phyloP scores from a whole-genome alignment of 192 early-diverging fungal species.

The Gonapodya sp. region DNA sequence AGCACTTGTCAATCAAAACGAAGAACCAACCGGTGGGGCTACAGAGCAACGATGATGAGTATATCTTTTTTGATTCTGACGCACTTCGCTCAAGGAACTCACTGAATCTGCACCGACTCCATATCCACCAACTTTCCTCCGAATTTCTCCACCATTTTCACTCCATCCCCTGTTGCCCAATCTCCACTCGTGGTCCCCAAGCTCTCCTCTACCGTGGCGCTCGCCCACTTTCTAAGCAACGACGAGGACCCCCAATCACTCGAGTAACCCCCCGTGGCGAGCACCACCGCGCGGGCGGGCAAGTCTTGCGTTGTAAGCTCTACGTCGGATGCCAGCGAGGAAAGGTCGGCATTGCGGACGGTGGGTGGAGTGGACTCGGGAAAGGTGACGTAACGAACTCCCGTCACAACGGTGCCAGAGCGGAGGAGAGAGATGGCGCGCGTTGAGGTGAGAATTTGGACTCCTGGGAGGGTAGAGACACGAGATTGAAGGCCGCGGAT shows the following conservation, averaged over 20 bases:
- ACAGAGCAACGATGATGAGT: too few relatives aligned
- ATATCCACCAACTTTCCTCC: background rate
- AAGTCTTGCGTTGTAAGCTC: background rate
- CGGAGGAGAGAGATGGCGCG: background rate
- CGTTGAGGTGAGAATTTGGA: background rate
- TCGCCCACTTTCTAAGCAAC: background rate
- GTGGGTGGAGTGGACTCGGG: background rate
- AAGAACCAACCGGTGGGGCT: too few relatives aligned
- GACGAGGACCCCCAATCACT: constrained; percentile 9
- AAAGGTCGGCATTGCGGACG: background rate
- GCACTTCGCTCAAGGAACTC: background rate
- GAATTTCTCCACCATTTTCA: background rate
- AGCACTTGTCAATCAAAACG: too few relatives aligned
- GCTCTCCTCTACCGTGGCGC: background rate
- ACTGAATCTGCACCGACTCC: background rate
- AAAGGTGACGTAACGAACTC: background rate
- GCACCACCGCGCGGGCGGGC: background rate
- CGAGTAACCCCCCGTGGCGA: constrained; percentile 11
- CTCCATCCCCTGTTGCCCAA: background rate
- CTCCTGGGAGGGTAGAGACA: background rate
- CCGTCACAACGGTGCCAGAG: background rate
- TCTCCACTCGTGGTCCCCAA: background rate
- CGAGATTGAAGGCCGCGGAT: background rate
- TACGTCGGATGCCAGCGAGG: too few relatives aligned
- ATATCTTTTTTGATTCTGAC: too few relatives aligned